These are phyloP conservation scores for Coemansia sp. DNA, from an alignment of 192 early-diverging fungal species.

Conservation along the genomic window DNA sequence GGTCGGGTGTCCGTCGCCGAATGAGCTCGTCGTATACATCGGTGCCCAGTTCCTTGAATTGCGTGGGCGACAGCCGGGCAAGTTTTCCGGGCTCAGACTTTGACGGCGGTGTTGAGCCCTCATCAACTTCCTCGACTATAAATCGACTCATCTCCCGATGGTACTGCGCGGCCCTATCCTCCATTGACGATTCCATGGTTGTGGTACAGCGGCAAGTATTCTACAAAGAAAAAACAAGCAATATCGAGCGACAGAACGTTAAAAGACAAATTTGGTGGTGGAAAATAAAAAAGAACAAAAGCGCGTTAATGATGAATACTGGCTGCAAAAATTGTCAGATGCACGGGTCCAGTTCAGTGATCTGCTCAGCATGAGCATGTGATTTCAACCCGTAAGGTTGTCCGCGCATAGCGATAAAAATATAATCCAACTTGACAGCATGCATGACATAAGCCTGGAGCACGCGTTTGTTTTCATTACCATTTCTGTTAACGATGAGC, in stretches of 20 bases:
- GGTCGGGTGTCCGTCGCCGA: constrained; percentile 50
- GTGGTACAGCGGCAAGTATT: constrained; percentile 2
- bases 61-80: constrained; percentile 69
- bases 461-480: background rate
- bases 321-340: too few species aligned
- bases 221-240: background rate
- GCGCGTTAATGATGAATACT: background rate
- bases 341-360: background rate
- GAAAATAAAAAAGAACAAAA: background rate
- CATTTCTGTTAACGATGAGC: constrained; percentile 9
- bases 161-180: constrained; percentile 51
- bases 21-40: constrained; percentile 96
- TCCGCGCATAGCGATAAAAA: background rate
- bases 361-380: constrained; percentile 4
- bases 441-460: background rate
- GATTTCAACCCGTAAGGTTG: constrained; percentile 9
- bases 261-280: background rate
- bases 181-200: constrained; percentile 27
- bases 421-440: background rate
- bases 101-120: constrained; percentile 31
- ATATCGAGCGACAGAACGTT: background rate
- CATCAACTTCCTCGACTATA: constrained; percentile 46
- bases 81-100: constrained; percentile 65
- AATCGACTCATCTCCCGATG: constrained; percentile 54
- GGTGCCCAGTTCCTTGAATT: constrained; percentile 92